A percentile compares a stretch with the other conserved stretches of the same genome.
These are phyloP conservation scores for Colletotrichum costaricense DNA, from an alignment of 2,329 filamentous ascomycete species.

Conservation along the genomic window DNA sequence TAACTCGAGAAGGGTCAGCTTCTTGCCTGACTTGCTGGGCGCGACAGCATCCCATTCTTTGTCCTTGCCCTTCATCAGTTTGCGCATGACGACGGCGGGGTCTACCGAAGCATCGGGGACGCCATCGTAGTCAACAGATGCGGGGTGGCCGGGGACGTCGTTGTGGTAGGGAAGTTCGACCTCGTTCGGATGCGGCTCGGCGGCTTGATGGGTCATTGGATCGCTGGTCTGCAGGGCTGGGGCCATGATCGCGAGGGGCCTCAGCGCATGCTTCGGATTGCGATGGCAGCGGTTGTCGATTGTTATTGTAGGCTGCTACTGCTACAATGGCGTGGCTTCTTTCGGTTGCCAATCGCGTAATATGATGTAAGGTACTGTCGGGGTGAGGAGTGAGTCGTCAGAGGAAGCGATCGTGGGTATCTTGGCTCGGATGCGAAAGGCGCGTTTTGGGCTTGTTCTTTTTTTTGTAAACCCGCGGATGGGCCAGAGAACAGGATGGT, in stretches of 20 bases:
- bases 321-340: neutral
- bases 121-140: conserved; percentile 9
- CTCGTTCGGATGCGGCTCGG: conserved; percentile 25
- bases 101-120: conserved; percentile 34
- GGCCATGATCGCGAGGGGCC: conserved; percentile 32
- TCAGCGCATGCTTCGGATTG: conserved; percentile 28
- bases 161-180: conserved; percentile 17
- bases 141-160: neutral
- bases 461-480: neutral
- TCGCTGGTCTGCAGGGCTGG: conserved; percentile 32
- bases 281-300: neutral
- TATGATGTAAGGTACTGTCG: neutral
- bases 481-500: conserved; percentile 1
- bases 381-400: neutral
- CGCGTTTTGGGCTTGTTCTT: conserved; percentile 1
- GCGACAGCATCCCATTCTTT: conserved; percentile 74
- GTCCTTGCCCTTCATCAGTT: conserved; percentile 68
- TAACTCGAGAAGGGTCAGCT: conserved; percentile 75
- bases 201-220: conserved; percentile 25
- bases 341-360: neutral
- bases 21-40: conserved; percentile 39
- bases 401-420: neutral
- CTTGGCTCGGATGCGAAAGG: neutral
- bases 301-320: neutral
- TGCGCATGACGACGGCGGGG: conserved; percentile 40